A percentile compares a stretch with the other conserved stretches of the same genome.
Evolutionary conservation across 805 yeast species (phyloP).

Genomic region (Wickerhamomyces canadensis): DNA sequence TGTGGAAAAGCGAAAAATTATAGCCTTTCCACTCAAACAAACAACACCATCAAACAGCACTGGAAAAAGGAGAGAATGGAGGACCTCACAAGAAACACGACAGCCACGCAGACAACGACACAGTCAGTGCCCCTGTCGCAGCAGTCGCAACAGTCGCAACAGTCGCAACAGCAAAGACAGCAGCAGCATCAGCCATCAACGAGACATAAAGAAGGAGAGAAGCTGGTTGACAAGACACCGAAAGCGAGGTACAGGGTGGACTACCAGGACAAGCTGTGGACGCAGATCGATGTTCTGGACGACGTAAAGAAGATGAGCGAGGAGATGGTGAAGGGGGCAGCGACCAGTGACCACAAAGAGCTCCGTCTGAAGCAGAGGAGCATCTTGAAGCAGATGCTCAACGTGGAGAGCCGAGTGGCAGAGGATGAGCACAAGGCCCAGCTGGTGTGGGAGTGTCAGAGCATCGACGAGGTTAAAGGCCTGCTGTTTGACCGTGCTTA

Average conservation of each 20-base stretch:
- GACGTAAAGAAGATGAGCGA: slow-evolving; percentile 51
- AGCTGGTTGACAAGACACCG: slow-evolving; percentile 41
- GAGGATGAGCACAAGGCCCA: slow-evolving; percentile 10
- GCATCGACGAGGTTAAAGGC: slow-evolving; percentile 27
- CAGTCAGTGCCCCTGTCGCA: too few species aligned
- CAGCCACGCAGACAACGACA: neutral
- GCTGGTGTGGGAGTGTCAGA: slow-evolving; percentile 19
- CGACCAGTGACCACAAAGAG: neutral
- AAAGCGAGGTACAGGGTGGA: slow-evolving; percentile 55
- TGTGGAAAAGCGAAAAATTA: too few species aligned
- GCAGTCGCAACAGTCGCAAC: neutral
- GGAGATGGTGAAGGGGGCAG: slow-evolving; percentile 3
- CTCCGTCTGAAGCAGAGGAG: slow-evolving; percentile 5
- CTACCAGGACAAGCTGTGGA: slow-evolving; percentile 75
- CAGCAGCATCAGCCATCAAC: slow-evolving; percentile 5
- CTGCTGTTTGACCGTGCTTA: slow-evolving; percentile 42
- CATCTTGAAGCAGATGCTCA: slow-evolving; percentile 4
- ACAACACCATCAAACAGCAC: neutral
- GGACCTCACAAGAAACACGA: neutral
- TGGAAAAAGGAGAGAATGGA: neutral
- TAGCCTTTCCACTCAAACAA: too few species aligned
- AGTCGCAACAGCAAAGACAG: slow-evolving; percentile 4
- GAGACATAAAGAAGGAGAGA: slow-evolving; percentile 15
- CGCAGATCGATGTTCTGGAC: slow-evolving; percentile 79
- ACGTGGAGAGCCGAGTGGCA: neutral